Conservation (phyloP, 768 basidiomycete genomes). For the Postia placenta region DNA sequence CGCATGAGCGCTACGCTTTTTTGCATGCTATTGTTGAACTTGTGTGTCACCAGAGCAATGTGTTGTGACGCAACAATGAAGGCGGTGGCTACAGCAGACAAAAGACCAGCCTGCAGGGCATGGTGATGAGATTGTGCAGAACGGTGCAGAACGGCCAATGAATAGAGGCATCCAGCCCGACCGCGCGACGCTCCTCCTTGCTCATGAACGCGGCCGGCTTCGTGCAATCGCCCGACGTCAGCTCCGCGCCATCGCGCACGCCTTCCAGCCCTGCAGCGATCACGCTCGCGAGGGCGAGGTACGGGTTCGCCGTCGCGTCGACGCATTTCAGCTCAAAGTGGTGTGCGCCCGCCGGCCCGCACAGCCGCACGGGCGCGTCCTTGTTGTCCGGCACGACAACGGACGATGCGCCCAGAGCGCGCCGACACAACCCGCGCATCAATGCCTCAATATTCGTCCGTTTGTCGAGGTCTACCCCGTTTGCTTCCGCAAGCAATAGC, state of each 20-base stretch:
- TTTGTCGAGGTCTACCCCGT: too few relatives aligned
- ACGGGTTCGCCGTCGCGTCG: slow-evolving; percentile 61
- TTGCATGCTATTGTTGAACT: too few relatives aligned
- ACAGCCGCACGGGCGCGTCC: slow-evolving; percentile 57
- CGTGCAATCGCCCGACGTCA: slow-evolving; percentile 26
- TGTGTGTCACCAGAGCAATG: neutral
- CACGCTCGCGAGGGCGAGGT: slow-evolving; percentile 52
- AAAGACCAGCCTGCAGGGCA: slow-evolving; percentile 13
- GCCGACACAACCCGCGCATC: too few relatives aligned
- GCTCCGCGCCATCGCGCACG: slow-evolving; percentile 31
- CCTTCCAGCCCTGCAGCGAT: slow-evolving; percentile 50
- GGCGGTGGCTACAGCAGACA: slow-evolving; percentile 12
- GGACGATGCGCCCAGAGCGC: too few relatives aligned
- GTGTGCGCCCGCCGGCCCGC: slow-evolving; percentile 43
- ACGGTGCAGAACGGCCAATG: too few relatives aligned
- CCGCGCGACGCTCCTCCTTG: slow-evolving; percentile 33
- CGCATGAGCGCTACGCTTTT: slow-evolving; percentile 2
- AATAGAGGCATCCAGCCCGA: slow-evolving; percentile 47
- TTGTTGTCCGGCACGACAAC: slow-evolving; percentile 68
- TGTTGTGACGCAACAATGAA: slow-evolving; percentile 12
- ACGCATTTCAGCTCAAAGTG: slow-evolving; percentile 59
- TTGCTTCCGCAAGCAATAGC: too few relatives aligned
- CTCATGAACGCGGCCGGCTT: slow-evolving; percentile 37
- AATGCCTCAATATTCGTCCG: too few relatives aligned
- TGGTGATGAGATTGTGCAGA: too few relatives aligned